Percentiles rank a stretch among this genome's conserved stretches.
Evolutionary conservation across 148 eudicot genomes (phyloP).

Genomic region (Vaccinium myrtillus): DNA sequence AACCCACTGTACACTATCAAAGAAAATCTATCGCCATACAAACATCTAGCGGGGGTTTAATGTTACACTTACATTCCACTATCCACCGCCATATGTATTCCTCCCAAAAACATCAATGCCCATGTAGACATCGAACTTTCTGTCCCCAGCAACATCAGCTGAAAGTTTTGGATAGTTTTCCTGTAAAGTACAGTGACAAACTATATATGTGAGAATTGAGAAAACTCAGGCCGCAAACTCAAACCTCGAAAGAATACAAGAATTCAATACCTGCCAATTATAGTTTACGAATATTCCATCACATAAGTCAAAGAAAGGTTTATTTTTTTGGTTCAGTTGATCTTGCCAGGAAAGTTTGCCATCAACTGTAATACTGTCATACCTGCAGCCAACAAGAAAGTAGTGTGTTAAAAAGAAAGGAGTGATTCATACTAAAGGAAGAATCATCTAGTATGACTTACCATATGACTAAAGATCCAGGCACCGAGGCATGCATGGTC

Average conservation of each 20-base stretch:
- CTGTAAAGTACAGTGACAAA: constrained; percentile 35
- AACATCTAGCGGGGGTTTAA: background rate
- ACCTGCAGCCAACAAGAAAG: constrained; percentile 48
- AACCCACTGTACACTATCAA: background rate
- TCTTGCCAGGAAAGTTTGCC: constrained; percentile 84
- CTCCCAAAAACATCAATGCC: constrained; percentile 96
- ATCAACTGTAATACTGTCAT: constrained; percentile 75
- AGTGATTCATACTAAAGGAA: background rate
- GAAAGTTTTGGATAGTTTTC: constrained; percentile 67
- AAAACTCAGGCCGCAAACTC: background rate
- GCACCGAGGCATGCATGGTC: constrained; percentile 70
- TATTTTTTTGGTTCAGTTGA: constrained; percentile 74
- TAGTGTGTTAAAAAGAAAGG: constrained; percentile 3
- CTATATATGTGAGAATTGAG: background rate
- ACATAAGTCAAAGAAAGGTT: constrained; percentile 82
- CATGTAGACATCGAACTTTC: constrained; percentile 86
- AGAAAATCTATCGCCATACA: background rate
- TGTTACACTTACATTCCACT: constrained; percentile 67
- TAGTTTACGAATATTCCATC: constrained; percentile 92
- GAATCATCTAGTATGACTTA: constrained; percentile 21
- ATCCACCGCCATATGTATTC: constrained; percentile 81
- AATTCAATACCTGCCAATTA: constrained; percentile 64
- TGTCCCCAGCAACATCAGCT: constrained; percentile 76
- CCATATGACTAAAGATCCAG: constrained; percentile 93
- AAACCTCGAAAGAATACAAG: background rate